Conservation (phyloP, 495 filamentous ascomycete species). For the Hyaloscypha variabilis region DNA sequence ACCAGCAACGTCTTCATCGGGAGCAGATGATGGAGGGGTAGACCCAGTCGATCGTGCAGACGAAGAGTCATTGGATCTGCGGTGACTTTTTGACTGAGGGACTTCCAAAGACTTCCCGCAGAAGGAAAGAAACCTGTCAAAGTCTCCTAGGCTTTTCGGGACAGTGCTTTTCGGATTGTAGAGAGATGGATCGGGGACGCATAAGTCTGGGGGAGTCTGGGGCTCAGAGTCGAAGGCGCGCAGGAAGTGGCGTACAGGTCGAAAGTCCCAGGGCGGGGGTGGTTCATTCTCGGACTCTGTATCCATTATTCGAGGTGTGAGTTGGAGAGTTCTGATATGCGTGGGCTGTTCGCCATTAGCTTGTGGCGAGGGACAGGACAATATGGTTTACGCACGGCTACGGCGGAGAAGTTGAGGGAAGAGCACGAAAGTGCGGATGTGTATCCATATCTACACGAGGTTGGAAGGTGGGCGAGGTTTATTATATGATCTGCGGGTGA, state of each 20-base stretch:
- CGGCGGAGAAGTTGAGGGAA: neutral
- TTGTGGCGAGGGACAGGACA: neutral
- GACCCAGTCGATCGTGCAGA: slow-evolving; percentile 12
- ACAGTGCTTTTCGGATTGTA: slow-evolving; percentile 15
- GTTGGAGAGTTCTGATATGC: neutral
- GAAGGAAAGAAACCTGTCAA: slow-evolving; percentile 20
- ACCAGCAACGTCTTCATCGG: slow-evolving; percentile 4
- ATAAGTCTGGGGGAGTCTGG: neutral
- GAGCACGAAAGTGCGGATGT: too few relatives aligned
- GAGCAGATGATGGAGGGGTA: slow-evolving; percentile 16
- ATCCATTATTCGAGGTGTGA: slow-evolving; percentile 6
- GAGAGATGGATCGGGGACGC: neutral
- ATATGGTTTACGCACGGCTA: too few relatives aligned
- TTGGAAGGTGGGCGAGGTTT: too few relatives aligned
- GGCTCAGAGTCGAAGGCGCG: slow-evolving; percentile 4
- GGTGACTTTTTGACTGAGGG: neutral
- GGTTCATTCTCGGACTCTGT: slow-evolving; percentile 9
- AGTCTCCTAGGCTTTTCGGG: slow-evolving; percentile 24
- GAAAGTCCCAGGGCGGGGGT: neutral
- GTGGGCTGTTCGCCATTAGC: neutral
- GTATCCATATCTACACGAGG: too few relatives aligned
- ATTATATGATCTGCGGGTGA: too few relatives aligned
- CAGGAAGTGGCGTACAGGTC: slow-evolving; percentile 5
- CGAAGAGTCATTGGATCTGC: slow-evolving; percentile 4
- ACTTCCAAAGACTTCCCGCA: slow-evolving; percentile 8